phyloP scores from a whole-genome alignment of 345 rosid species.

The Eucalyptus microcorys region DNA sequence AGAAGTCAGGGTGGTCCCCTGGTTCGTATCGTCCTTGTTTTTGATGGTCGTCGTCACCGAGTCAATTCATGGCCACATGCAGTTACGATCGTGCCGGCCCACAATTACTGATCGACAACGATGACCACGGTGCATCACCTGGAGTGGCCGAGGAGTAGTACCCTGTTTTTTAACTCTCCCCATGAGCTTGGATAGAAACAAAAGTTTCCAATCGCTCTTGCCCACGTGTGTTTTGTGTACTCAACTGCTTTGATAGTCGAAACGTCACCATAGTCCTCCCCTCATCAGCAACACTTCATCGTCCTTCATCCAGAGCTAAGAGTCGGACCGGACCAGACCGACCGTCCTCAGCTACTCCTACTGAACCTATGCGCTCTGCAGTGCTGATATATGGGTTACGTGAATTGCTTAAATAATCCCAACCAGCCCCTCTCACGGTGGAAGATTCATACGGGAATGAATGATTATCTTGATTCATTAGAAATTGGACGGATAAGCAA shows the following conservation, averaged over 20 bases:
- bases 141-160: background rate
- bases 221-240: background rate
- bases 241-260: background rate
- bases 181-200: background rate
- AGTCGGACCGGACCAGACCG: background rate
- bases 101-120: background rate
- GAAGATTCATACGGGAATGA: too few species aligned
- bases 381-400: too few species aligned
- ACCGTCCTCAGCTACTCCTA: background rate
- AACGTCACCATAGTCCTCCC: background rate
- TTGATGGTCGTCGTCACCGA: background rate
- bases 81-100: background rate
- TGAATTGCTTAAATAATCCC: too few species aligned
- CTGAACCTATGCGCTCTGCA: background rate
- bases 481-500: too few species aligned
- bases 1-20: background rate
- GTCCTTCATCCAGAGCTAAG: background rate
- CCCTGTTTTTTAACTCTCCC: background rate
- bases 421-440: too few species aligned
- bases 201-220: background rate
- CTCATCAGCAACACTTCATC: background rate
- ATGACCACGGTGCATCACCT: background rate
- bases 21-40: background rate
- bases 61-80: background rate
- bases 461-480: too few species aligned